phyloP scores from a whole-genome alignment of 768 basidiomycete species.

The Trametes coccinea region DNA sequence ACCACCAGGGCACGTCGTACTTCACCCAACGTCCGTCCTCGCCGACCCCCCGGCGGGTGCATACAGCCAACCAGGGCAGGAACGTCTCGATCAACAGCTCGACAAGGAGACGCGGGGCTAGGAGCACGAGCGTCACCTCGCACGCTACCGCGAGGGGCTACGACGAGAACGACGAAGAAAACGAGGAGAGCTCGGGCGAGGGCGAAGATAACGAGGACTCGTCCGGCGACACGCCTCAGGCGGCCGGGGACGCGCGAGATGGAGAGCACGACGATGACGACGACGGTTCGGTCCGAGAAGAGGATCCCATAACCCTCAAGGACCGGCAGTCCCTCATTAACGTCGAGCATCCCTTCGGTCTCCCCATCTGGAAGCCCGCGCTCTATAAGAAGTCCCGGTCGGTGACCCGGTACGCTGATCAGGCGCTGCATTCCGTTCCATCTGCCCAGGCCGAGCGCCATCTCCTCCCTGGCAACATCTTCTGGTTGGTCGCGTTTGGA shows the following conservation, averaged over 20 bases:
- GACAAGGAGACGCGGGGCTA: conserved; percentile 42
- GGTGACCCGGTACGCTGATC: conserved; percentile 94
- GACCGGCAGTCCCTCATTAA: conserved; percentile 98
- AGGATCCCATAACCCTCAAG: conserved; percentile 88
- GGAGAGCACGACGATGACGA: conserved; percentile 38
- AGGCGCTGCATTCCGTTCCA: conserved; percentile 88
- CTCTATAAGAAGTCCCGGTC: conserved; percentile 97
- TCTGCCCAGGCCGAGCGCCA: conserved; percentile 93
- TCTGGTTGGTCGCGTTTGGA: conserved; percentile 89
- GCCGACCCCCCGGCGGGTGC: conserved; percentile 46
- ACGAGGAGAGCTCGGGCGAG: conserved; percentile 44
- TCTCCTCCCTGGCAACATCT: conserved; percentile 89
- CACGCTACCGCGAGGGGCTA: conserved; percentile 46
- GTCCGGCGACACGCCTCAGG: conserved; percentile 30
- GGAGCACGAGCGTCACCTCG: conserved; percentile 65
- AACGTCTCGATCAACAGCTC: conserved; percentile 53
- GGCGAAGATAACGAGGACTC: conserved; percentile 36
- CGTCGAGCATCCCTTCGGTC: conserved; percentile 97
- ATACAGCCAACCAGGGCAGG: conserved; percentile 45
- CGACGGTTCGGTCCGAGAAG: conserved; percentile 50
- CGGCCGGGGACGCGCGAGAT: conserved; percentile 35
- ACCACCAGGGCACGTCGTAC: conserved; percentile 70
- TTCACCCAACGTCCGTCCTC: conserved; percentile 47
- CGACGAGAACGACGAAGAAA: conserved; percentile 53
- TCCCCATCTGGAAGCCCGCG: conserved; percentile 99